Percentiles rank a stretch among this genome's conserved stretches.
Evolutionary conservation across 495 filamentous ascomycete species (phyloP).

Genomic region (Penicillium steckii): DNA sequence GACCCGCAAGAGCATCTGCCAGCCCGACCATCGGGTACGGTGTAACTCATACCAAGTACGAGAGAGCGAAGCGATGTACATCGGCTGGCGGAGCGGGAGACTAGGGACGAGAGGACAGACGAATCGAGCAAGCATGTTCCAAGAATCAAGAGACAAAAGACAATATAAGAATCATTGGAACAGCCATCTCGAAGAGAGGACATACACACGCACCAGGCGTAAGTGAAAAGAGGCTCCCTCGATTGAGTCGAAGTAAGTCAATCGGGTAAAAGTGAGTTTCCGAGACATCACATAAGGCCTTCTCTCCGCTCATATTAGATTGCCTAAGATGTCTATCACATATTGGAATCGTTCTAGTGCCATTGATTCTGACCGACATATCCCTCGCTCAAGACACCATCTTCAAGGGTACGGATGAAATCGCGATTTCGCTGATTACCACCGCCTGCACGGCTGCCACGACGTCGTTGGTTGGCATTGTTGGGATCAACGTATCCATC

Average conservation of each 20-base stretch:
- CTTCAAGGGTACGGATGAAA: slow-evolving; percentile 91
- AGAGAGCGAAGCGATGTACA: neutral
- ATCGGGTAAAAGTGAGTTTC: neutral
- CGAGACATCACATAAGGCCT: slow-evolving; percentile 3
- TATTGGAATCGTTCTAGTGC: slow-evolving; percentile 49
- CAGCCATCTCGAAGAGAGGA: neutral
- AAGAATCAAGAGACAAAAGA: slow-evolving; percentile 5
- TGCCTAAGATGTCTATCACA: neutral
- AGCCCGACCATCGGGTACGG: no score
- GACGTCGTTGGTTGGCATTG: slow-evolving; percentile 61
- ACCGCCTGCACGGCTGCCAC: slow-evolving; percentile 71
- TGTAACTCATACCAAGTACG: no score
- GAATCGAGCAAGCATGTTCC: slow-evolving; percentile 12
- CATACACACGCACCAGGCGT: slow-evolving; percentile 10
- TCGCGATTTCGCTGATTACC: slow-evolving; percentile 69
- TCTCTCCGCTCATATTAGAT: neutral
- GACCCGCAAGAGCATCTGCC: no score
- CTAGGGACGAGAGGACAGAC: slow-evolving; percentile 2
- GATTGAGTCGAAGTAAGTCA: neutral
- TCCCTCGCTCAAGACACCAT: slow-evolving; percentile 85
- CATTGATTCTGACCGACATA: slow-evolving; percentile 64
- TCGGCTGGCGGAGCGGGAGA: slow-evolving; percentile 3
- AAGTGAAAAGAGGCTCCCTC: no score
- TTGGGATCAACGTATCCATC: slow-evolving; percentile 72
- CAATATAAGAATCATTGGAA: slow-evolving; percentile 8